Percentiles rank a stretch among this genome's conserved stretches.
phyloP scores from a whole-genome alignment of 1,139 yeast species.

The Blastobotrys aristatus region DNA sequence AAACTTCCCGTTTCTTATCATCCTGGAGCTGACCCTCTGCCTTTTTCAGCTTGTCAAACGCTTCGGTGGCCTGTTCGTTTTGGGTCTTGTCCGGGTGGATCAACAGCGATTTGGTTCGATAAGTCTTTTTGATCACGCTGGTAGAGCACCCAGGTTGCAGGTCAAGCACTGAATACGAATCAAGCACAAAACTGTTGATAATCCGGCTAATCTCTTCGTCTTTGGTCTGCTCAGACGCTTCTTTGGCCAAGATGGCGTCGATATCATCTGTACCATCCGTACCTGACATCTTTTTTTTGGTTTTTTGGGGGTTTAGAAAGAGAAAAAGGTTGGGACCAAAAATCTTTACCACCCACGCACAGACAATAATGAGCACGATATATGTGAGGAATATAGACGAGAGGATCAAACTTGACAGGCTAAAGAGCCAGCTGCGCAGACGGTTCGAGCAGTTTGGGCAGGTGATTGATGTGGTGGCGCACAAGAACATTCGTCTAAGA shows the following conservation, averaged over 20 bases:
- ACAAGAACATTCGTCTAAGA: conserved; percentile 55
- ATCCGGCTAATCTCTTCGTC: conserved; percentile 57
- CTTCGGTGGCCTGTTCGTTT: conserved; percentile 53
- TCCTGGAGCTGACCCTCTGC: conserved; percentile 38
- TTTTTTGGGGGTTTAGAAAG: neutral
- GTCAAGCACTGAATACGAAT: conserved; percentile 53
- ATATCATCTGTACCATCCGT: conserved; percentile 27
- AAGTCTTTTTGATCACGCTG: conserved; percentile 42
- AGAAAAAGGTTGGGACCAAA: conserved; percentile 1
- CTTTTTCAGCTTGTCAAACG: conserved; percentile 49
- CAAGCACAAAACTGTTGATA: conserved; percentile 43
- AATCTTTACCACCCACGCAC: neutral
- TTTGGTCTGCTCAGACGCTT: conserved; percentile 29
- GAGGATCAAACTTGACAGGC: conserved; percentile 49
- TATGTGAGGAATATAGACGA: conserved; percentile 72
- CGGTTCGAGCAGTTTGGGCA: conserved; percentile 47
- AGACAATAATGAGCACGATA: conserved; percentile 22
- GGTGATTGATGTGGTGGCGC: conserved; percentile 53
- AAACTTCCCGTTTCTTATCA: conserved; percentile 30
- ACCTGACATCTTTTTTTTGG: neutral
- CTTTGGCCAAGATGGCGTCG: conserved; percentile 30
- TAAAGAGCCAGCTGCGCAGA: conserved; percentile 43
- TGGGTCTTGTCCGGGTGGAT: conserved; percentile 66
- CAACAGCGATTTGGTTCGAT: conserved; percentile 54
- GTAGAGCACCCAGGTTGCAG: conserved; percentile 46